These are phyloP conservation scores for Capsella rubella DNA, from an alignment of 441 rosid species.

Conservation along the genomic window DNA sequence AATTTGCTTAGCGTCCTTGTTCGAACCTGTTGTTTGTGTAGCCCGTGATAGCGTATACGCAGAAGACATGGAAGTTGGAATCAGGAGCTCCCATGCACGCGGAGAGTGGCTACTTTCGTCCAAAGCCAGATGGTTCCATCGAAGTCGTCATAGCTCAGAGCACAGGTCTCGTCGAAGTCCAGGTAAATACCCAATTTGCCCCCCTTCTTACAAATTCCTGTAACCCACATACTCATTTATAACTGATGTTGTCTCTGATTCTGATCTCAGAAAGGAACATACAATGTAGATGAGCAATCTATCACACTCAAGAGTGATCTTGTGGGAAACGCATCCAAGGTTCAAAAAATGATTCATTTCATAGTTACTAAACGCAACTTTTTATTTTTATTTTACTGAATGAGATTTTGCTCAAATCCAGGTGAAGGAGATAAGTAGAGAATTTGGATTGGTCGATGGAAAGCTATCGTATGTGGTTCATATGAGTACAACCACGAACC, in stretches of 20 bases:
- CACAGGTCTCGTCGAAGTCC: slow-evolving; percentile 80
- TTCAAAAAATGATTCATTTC: slow-evolving; percentile 13
- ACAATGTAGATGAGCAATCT: slow-evolving; percentile 50
- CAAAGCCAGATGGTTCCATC: slow-evolving; percentile 69
- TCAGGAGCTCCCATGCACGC: slow-evolving; percentile 85
- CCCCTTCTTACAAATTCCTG: too few species aligned
- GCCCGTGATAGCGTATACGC: slow-evolving; percentile 75
- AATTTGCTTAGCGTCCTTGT: background rate
- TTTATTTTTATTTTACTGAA: too few species aligned
- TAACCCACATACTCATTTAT: too few species aligned
- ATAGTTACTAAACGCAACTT: background rate
- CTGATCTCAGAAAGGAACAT: slow-evolving; percentile 56
- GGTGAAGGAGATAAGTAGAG: slow-evolving; percentile 69
- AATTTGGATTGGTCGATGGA: slow-evolving; percentile 59
- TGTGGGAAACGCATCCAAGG: slow-evolving; percentile 88
- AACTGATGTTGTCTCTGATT: background rate
- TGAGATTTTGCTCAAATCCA: background rate
- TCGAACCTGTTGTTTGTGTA: slow-evolving; percentile 18
- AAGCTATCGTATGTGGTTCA: slow-evolving; percentile 60
- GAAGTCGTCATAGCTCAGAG: slow-evolving; percentile 81
- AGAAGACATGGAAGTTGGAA: slow-evolving; percentile 72
- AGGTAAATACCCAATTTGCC: slow-evolving; percentile 40
- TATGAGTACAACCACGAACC: slow-evolving; percentile 60
- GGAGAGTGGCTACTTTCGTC: slow-evolving; percentile 79
- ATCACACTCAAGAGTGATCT: slow-evolving; percentile 67